These are phyloP conservation scores for Sordariomycetes sp. DNA, from an alignment of 2,329 filamentous ascomycete species.

Conservation along the genomic window DNA sequence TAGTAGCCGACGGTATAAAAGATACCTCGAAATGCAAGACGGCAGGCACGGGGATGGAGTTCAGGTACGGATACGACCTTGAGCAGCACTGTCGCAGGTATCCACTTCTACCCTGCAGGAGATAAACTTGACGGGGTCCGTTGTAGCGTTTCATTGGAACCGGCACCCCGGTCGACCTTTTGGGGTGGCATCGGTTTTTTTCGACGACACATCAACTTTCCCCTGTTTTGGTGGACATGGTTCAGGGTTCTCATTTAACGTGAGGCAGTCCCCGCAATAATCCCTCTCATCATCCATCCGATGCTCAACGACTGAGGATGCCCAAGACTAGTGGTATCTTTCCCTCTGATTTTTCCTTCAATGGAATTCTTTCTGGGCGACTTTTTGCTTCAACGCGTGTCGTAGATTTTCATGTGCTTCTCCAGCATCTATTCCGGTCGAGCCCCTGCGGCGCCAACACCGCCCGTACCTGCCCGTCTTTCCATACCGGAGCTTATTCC, in stretches of 20 bases:
- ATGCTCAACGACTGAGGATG: background rate
- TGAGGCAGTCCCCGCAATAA: background rate
- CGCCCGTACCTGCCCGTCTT: background rate
- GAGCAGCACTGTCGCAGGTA: background rate
- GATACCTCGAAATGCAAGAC: background rate
- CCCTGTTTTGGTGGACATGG: slow-evolving; percentile 1
- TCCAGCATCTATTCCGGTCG: background rate
- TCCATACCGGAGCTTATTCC: background rate
- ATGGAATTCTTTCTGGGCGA: background rate
- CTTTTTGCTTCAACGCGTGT: background rate
- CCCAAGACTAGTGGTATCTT: background rate
- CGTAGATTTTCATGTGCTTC: too few species aligned
- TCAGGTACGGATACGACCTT: background rate
- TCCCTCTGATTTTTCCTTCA: background rate
- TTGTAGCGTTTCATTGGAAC: slow-evolving; percentile 4
- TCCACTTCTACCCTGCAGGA: background rate
- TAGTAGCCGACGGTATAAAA: background rate
- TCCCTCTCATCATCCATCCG: slow-evolving; percentile 3
- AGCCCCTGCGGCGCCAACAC: too few species aligned
- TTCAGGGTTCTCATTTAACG: slow-evolving; percentile 5
- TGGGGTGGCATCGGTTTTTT: slow-evolving; percentile 2
- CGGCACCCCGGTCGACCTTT: slow-evolving; percentile 3
- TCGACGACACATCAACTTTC: slow-evolving; percentile 3
- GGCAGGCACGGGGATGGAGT: background rate
- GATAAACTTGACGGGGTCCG: background rate